These are phyloP conservation scores for Avicennia marina DNA, from an alignment of 257 asterid genomes.

Conservation along the genomic window DNA sequence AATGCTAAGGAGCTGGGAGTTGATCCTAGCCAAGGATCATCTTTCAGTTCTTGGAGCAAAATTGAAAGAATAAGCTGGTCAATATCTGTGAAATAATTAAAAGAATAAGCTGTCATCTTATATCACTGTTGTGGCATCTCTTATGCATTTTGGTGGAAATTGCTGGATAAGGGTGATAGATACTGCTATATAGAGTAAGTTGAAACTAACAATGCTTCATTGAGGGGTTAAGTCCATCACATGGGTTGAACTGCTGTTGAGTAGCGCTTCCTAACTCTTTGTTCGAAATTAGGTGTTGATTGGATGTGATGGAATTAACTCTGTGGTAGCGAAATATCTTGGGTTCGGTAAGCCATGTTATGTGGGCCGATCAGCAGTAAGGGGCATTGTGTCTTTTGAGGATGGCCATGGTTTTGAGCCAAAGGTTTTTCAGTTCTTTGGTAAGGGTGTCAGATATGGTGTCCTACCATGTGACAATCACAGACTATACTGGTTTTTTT, in stretches of 20 bases:
- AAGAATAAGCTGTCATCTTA: background rate
- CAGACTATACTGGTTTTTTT: background rate
- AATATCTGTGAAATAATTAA: too few species aligned
- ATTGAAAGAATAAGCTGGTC: too few species aligned
- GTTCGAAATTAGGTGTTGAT: slow-evolving; percentile 31
- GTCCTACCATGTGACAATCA: background rate
- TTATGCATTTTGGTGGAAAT: background rate
- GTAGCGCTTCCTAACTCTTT: background rate
- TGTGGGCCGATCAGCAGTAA: background rate
- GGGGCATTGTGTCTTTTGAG: background rate
- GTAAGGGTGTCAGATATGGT: background rate
- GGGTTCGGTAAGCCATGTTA: background rate
- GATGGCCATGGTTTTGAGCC: slow-evolving; percentile 5
- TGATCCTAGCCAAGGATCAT: too few species aligned
- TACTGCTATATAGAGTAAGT: too few species aligned
- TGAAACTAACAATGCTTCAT: too few species aligned
- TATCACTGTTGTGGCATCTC: background rate
- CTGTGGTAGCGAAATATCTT: slow-evolving; percentile 36
- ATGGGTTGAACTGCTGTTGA: background rate
- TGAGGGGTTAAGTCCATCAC: too few species aligned
- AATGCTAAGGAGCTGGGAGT: too few species aligned
- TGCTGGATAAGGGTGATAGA: too few species aligned
- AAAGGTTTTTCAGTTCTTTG: background rate
- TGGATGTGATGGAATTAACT: slow-evolving; percentile 54
- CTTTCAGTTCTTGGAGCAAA: too few species aligned